Evolutionary conservation across 495 filamentous ascomycete genomes (phyloP).

Genomic region (Neurospora sublineolata): DNA sequence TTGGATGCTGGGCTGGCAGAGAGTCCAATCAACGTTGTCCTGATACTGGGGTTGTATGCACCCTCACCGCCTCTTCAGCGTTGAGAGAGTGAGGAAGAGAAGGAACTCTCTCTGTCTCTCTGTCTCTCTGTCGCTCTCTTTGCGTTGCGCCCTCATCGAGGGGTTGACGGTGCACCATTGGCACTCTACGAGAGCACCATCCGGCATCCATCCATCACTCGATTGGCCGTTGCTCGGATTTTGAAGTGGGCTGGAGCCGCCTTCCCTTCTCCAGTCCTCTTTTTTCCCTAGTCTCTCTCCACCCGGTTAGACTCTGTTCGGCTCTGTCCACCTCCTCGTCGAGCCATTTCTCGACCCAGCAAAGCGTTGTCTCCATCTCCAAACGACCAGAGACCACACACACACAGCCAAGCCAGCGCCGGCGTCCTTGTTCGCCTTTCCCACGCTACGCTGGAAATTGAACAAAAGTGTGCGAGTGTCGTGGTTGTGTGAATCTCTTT

Average conservation of each 20-base stretch:
- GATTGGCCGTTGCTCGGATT: neutral
- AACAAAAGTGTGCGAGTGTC: neutral
- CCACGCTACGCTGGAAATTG: neutral
- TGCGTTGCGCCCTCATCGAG: neutral
- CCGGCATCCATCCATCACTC: neutral
- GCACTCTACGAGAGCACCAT: neutral
- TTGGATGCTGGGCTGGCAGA: constrained; percentile 8
- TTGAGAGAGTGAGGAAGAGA: too few species aligned
- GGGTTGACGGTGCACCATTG: neutral
- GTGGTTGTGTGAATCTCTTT: neutral
- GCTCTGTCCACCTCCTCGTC: neutral
- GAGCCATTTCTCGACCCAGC: neutral
- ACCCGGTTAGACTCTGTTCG: neutral
- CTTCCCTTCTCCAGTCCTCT: neutral
- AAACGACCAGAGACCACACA: neutral
- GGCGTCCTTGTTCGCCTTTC: neutral
- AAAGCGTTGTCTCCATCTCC: neutral
- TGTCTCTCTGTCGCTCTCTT: neutral
- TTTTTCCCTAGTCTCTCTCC: neutral
- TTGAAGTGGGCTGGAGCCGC: neutral
- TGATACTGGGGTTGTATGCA: constrained; percentile 19
- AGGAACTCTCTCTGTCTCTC: constrained; percentile 2
- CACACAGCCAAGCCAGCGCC: neutral
- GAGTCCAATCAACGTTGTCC: constrained; percentile 19
- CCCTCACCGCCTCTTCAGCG: constrained; percentile 31